phyloP scores from a whole-genome alignment of 805 yeast genomes.

The Ogataea pini region DNA sequence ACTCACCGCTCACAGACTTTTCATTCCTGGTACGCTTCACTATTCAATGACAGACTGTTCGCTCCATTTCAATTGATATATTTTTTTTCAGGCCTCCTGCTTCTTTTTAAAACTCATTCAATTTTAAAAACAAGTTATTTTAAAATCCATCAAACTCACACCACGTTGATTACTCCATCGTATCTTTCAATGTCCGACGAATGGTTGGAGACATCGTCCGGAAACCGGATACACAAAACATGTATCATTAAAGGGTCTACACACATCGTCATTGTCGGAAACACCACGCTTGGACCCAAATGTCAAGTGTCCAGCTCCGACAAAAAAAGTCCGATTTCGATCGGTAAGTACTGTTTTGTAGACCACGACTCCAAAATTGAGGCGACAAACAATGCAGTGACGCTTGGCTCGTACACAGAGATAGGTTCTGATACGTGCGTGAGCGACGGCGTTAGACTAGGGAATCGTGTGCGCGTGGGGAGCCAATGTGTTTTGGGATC shows the following conservation, averaged over 20 bases:
- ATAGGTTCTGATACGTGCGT: constrained; percentile 33
- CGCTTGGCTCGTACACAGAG: not conserved
- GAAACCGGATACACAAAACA: constrained; percentile 48
- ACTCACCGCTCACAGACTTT: too few relatives aligned
- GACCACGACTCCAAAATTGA: constrained; percentile 32
- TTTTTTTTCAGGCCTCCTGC: too few relatives aligned
- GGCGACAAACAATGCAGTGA: constrained; percentile 32
- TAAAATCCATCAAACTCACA: too few relatives aligned
- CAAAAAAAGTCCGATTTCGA: constrained; percentile 23
- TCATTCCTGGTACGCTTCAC: too few relatives aligned
- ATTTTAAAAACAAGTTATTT: too few relatives aligned
- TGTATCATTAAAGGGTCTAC: constrained; percentile 47
- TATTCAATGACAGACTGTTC: too few relatives aligned
- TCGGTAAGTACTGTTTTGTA: constrained; percentile 50
- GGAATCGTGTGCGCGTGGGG: constrained; percentile 52
- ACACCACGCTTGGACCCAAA: constrained; percentile 43
- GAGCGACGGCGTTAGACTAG: constrained; percentile 40
- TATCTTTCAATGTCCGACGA: constrained; percentile 5
- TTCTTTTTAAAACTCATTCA: too few relatives aligned
- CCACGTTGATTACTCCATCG: too few relatives aligned
- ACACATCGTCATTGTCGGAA: constrained; percentile 47
- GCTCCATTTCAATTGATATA: too few relatives aligned
- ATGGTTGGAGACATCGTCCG: constrained; percentile 53
- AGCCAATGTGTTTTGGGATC: constrained; percentile 39
- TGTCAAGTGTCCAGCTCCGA: constrained; percentile 24